Conservation (phyloP, 345 rosid genomes). For the Eucalyptus pauciflora region DNA sequence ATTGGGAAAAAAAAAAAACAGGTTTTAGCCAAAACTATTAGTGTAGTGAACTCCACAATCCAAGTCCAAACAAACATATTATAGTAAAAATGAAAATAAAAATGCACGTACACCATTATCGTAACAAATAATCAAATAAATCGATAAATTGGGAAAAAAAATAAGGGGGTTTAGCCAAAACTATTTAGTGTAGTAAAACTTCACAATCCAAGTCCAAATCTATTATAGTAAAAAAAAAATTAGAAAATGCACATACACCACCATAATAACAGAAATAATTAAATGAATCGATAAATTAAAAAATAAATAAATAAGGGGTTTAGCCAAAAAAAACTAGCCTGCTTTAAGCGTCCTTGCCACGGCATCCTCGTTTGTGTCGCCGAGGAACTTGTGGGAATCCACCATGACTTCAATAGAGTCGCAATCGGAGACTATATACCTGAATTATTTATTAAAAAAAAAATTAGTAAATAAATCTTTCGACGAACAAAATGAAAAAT, state of each 20-base stretch:
- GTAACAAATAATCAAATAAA: no score
- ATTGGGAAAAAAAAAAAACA: no score
- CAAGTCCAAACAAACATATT: no score
- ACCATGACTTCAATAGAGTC: slow-evolving; percentile 40
- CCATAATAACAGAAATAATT: no score
- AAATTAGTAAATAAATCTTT: neutral
- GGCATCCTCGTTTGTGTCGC: slow-evolving; percentile 40
- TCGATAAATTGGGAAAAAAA: neutral
- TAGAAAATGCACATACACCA: no score
- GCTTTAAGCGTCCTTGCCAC: slow-evolving; percentile 44
- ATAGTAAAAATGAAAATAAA: neutral
- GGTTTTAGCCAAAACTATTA: no score
- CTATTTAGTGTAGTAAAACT: neutral
- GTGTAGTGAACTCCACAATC: no score
- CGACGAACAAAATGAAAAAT: neutral
- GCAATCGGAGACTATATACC: slow-evolving; percentile 55
- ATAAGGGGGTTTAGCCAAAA: neutral
- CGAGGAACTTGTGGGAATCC: slow-evolving; percentile 22
- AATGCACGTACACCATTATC: neutral
- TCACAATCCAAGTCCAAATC: no score
- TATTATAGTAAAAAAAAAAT: no score
- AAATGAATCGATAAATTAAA: neutral
- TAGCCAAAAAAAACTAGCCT: slow-evolving; percentile 3
- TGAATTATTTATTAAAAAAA: neutral
- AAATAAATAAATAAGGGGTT: neutral